phyloP scores from a whole-genome alignment of 805 yeast species.

The Saccharomycopsis lassenensis region DNA sequence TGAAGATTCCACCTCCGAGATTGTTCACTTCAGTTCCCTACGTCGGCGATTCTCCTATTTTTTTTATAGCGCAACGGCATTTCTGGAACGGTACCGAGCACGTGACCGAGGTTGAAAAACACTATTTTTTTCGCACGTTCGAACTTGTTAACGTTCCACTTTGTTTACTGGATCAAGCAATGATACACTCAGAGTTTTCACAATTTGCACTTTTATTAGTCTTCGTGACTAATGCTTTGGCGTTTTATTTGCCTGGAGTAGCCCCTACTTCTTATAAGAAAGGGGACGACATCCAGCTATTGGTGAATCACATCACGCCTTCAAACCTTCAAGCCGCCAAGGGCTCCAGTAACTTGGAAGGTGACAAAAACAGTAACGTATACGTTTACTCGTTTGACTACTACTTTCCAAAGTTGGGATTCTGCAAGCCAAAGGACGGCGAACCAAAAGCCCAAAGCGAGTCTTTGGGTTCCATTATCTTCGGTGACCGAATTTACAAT shows the following conservation, averaged over 20 bases:
- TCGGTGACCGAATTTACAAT: conserved; percentile 91
- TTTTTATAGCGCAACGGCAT: no score
- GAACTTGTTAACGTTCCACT: no score
- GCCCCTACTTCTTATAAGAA: conserved; percentile 83
- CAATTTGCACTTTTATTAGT: not conserved
- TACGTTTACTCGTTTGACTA: conserved; percentile 69
- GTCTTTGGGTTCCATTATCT: conserved; percentile 82
- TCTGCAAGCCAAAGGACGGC: conserved; percentile 67
- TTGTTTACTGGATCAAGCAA: no score
- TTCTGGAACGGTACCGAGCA: no score
- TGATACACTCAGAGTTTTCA: no score
- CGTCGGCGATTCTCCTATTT: no score
- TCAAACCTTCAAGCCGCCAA: conserved; percentile 29
- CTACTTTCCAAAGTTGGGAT: conserved; percentile 73
- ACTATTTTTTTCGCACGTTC: no score
- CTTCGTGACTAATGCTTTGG: not conserved
- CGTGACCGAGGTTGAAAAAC: no score
- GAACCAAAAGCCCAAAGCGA: conserved; percentile 56
- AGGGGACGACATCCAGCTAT: conserved; percentile 62
- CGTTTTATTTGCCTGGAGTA: conserved; percentile 86
- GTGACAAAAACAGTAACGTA: conserved; percentile 34
- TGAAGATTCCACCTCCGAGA: no score
- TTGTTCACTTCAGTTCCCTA: no score
- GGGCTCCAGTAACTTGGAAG: conserved; percentile 23
- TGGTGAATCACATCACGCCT: conserved; percentile 89